These are phyloP conservation scores for Mucor ambiguus DNA, from an alignment of 371 early-diverging fungal genomes.

Conservation along the genomic window DNA sequence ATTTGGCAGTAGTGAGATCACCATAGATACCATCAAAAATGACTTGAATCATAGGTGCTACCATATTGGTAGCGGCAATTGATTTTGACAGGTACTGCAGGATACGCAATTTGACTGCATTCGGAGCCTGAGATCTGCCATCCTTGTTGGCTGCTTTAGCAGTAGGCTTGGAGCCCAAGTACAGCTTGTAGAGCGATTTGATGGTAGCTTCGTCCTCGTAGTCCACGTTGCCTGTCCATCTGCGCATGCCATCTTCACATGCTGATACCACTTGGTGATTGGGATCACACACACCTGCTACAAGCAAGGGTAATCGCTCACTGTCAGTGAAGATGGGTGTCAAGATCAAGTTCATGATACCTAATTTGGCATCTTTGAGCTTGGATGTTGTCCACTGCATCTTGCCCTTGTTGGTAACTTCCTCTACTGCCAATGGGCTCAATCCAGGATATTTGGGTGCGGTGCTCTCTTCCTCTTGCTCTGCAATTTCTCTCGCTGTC, in stretches of 20 bases:
- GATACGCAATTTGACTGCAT: constrained; percentile 63
- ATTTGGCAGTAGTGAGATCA: constrained; percentile 59
- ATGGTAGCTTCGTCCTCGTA: constrained; percentile 59
- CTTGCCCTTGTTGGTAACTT: constrained; percentile 69
- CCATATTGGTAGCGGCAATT: constrained; percentile 62
- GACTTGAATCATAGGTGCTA: constrained; percentile 71
- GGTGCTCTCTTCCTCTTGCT: constrained; percentile 8
- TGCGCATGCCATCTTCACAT: constrained; percentile 75
- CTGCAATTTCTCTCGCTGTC: constrained; percentile 25
- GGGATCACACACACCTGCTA: constrained; percentile 67
- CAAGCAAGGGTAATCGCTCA: constrained; percentile 62
- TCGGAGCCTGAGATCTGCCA: constrained; percentile 46
- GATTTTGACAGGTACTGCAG: constrained; percentile 69
- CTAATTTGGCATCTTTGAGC: constrained; percentile 48
- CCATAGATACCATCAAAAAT: constrained; percentile 83
- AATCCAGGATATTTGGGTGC: constrained; percentile 37
- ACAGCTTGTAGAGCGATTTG: constrained; percentile 64
- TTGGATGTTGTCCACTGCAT: constrained; percentile 58
- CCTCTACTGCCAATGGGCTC: constrained; percentile 55
- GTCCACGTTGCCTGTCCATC: constrained; percentile 61
- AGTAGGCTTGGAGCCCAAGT: constrained; percentile 54
- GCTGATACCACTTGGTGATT: constrained; percentile 67
- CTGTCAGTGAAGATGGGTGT: constrained; percentile 49
- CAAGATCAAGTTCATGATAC: constrained; percentile 43
- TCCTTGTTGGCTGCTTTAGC: constrained; percentile 24